Evolutionary conservation across 2,329 filamentous ascomycete genomes (phyloP), one percentile per base, ranked within the genome.

Genomic region (Colletotrichum viniferum): DNA sequence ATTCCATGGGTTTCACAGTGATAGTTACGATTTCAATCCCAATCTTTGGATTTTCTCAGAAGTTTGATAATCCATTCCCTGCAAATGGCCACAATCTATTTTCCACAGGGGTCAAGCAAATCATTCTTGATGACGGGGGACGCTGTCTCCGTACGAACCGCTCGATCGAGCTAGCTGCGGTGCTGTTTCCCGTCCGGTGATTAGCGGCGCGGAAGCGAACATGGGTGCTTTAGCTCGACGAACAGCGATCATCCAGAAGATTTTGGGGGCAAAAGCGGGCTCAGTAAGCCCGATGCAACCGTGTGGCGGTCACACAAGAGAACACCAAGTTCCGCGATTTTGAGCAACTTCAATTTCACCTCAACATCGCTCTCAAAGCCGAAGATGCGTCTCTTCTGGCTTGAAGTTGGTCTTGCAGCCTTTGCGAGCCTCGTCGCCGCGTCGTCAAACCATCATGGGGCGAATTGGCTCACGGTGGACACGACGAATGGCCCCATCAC

Each of bases 401-500:
- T 4, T 30, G 43, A 28, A 10, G 28, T 21, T 36, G 21, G 14
- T 8, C 26, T 55, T 4, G 52, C 12, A 5, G 32, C 36, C 16
- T 61, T 28, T 38, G 18, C 13, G 34, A 9, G n/a, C 12, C 32
- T 43, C 10, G 14, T 48, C 9, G 24, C 8, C 2, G 68, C 52
- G 16, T 48, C 28, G 4, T n/a, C 7, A 24, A 16, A 7, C 6
- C 21, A 16, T 5, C 38, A 34, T 4, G 1, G 32, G 16, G 18
- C 12, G 8, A 0, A 7, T 3, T 4, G n/a, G n/a, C 64, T 67
- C 8, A 67, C 64, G 5, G 81, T 85, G 34, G 69, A 77, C 1
- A 83, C 84, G 5, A 79, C 81, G 4, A 84, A 80, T 34, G 84
- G 85, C 0, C 78, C 76, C 1, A 76, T 86, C n/a, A 82, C 77